These are phyloP conservation scores for Termitomyces sp. DNA, from an alignment of 768 basidiomycete genomes.

Conservation along the genomic window DNA sequence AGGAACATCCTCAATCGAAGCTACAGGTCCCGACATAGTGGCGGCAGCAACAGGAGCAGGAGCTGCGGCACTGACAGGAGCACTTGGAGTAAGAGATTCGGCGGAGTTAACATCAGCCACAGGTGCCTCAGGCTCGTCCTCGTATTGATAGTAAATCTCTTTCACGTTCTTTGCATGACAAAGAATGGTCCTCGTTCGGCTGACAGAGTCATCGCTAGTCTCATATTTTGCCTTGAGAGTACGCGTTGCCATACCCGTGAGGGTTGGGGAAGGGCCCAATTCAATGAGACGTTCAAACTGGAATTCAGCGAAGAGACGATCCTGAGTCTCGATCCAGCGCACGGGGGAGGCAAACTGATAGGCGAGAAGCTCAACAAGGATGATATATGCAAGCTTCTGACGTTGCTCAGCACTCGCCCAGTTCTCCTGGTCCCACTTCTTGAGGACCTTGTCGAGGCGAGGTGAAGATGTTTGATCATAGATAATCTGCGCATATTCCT, in stretches of 20 bases:
- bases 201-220: conserved; percentile 78
- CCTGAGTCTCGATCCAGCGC: conserved; percentile 99
- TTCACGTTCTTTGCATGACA: conserved; percentile 95
- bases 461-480: conserved; percentile 97
- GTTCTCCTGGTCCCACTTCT: conserved; percentile 87
- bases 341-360: conserved; percentile 99
- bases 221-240: conserved; percentile 96
- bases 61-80: conserved; percentile 37
- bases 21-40: conserved; percentile 58
- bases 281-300: conserved; percentile 93
- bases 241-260: conserved; percentile 91
- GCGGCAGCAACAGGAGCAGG: conserved; percentile 39
- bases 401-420: conserved; percentile 84
- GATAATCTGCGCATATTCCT: conserved; percentile 89
- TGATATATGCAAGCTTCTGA: conserved; percentile 92
- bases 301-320: conserved; percentile 84
- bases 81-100: conserved; percentile 29
- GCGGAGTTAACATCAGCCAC: conserved; percentile 33
- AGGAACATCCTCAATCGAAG: conserved; percentile 84
- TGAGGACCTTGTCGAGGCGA: conserved; percentile 90
- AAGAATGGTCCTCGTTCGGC: conserved; percentile 74
- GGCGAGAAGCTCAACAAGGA: conserved; percentile 93
- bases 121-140: conserved; percentile 68
- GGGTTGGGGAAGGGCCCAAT: conserved; percentile 92
- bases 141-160: conserved; percentile 97